Percentiles rank a stretch among this genome's conserved stretches.
Conservation (phyloP, 805 yeast species). For the Candida tammaniensis region DNA sequence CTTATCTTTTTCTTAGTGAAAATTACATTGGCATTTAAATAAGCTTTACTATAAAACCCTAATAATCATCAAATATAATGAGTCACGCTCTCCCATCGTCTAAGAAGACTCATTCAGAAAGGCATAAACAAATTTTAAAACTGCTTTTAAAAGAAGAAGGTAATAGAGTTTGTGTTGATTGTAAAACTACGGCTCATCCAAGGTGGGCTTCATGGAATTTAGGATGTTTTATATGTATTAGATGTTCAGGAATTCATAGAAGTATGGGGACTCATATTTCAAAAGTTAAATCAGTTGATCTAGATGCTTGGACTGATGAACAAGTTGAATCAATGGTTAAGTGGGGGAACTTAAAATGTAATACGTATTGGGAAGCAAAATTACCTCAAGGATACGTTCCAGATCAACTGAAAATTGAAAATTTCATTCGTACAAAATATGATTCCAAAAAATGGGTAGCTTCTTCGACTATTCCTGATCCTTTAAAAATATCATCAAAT, state of each 20-base stretch:
- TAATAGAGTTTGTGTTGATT: conserved; percentile 85
- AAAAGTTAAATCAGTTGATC: conserved; percentile 87
- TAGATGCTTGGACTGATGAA: conserved; percentile 95
- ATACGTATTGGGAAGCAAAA: conserved; percentile 78
- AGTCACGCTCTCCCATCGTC: conserved; percentile 37
- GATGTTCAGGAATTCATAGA: conserved; percentile 95
- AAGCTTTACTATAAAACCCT: not conserved
- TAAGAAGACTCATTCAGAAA: conserved; percentile 45
- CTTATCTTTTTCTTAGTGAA: too few species aligned
- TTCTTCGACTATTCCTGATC: conserved; percentile 57
- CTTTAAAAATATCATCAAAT: conserved; percentile 33
- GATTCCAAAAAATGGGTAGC: conserved; percentile 85
- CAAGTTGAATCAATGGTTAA: conserved; percentile 77
- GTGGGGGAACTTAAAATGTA: conserved; percentile 85
- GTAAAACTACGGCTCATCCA: conserved; percentile 86
- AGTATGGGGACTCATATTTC: conserved; percentile 95
- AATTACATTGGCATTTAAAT: too few species aligned
- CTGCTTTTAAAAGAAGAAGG: conserved; percentile 72
- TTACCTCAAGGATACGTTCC: conserved; percentile 72
- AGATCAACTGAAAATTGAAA: conserved; percentile 79
- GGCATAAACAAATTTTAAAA: conserved; percentile 69
- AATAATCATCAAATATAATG: not conserved
- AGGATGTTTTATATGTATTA: conserved; percentile 89
- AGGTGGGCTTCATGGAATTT: conserved; percentile 98
- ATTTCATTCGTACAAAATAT: conserved; percentile 88